Percentiles rank a stretch among this genome's conserved stretches.
Conservation (phyloP, 192 early-diverging fungal species). For the Chytriomyces sp. region DNA sequence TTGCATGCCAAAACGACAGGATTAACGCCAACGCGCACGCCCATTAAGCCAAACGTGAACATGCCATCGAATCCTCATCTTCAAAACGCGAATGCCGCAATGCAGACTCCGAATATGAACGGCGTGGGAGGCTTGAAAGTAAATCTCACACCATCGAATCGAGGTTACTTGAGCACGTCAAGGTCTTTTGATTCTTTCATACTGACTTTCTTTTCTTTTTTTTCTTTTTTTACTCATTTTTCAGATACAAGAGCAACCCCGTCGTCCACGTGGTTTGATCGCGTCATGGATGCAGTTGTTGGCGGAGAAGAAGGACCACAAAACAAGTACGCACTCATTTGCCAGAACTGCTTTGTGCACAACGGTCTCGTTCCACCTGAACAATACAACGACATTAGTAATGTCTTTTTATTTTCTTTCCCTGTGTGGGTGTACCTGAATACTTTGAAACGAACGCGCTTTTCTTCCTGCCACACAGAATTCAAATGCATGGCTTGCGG, state of each 20-base stretch:
- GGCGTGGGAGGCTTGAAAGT: no score
- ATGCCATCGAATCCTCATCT: no score
- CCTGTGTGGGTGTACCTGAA: background rate
- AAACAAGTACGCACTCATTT: conserved; percentile 93
- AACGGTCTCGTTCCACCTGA: conserved; percentile 89
- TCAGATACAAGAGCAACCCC: background rate
- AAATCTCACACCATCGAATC: conserved; percentile 1
- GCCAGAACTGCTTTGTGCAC: conserved; percentile 86
- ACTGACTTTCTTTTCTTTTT: background rate
- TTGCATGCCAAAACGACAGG: background rate
- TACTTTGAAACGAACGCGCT: no score
- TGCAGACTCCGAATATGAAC: no score
- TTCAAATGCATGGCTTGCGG: conserved; percentile 24
- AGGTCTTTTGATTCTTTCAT: background rate
- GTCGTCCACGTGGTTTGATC: conserved; percentile 78
- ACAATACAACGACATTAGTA: conserved; percentile 54
- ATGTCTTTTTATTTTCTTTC: background rate
- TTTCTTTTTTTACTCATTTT: conserved; percentile 9
- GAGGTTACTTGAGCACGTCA: background rate
- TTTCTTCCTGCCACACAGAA: background rate
- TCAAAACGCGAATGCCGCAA: no score
- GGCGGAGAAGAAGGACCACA: conserved; percentile 84
- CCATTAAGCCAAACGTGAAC: background rate
- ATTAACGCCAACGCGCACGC: background rate
- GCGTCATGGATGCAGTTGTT: conserved; percentile 87